Conservation (phyloP, 371 early-diverging fungal genomes). For the Circinella umbellata region DNA sequence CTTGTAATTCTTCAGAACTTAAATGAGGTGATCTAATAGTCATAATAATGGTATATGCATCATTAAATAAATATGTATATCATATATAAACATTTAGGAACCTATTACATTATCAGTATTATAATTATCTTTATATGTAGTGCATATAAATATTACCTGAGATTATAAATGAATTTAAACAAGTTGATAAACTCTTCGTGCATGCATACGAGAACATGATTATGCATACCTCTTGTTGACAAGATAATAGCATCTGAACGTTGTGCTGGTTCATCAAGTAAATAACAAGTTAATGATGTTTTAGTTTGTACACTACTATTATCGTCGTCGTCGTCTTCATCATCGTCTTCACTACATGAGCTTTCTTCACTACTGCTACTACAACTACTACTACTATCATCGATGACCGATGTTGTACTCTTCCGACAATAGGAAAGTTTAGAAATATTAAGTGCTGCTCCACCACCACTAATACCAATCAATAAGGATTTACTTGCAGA, state of each 20-base stretch:
- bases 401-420: neutral
- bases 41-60: neutral
- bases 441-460: conserved; percentile 1
- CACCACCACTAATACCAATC: conserved; percentile 11
- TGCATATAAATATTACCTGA: conserved; percentile 25
- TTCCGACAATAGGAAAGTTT: neutral
- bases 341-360: neutral
- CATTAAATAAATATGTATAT: neutral
- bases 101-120: too few relatives aligned
- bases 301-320: conserved; percentile 14
- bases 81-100: too few relatives aligned
- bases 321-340: neutral
- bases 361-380: too few relatives aligned
- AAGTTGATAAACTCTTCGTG: conserved; percentile 49
- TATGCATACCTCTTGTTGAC: conserved; percentile 34
- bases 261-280: conserved; percentile 46
- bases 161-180: conserved; percentile 51
- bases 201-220: conserved; percentile 52
- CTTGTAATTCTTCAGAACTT: conserved; percentile 46
- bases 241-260: conserved; percentile 33
- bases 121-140: neutral
- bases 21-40: conserved; percentile 38
- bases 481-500: conserved; percentile 5
- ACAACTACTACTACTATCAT: neutral
- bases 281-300: conserved; percentile 48